Base-by-base conservation (phyloP, 2,329 filamentous ascomycete species). In the Colletotrichum sp. region DNA sequence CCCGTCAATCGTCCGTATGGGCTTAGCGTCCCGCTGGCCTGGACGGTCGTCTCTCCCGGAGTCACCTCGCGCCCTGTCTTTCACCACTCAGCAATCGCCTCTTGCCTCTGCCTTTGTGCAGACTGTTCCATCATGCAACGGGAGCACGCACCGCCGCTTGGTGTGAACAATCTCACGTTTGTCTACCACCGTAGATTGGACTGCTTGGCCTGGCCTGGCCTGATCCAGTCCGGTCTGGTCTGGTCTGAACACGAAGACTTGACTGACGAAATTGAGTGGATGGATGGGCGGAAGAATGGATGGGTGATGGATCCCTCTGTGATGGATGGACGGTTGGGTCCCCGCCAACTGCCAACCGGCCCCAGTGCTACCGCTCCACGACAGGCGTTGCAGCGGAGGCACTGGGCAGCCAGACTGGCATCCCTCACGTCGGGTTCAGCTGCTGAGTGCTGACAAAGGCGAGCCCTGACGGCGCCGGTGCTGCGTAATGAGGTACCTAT, bases 1-100 rank as follows among this genome's bases (percentile, higher is more conserved):
- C 70, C 65, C 65, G 64, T 60, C 34, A 39, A 48, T 48, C 36
- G 15, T 61, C 70, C 59, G 68, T 48, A 74, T 11, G 48, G 71
- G 74, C 39, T 69, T 74, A 76, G 74, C 64, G 74, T 74, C 74
- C 71, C 74, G 65, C 71, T 65, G 36, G 59, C 71, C 48, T 76
- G 65, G 70, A 61, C 71, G 57, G 48, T 76, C 73, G 64, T 34
- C 73, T 73, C 57, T 68, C 25, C 69, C 57, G 34, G 59, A 75
- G 73, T 75, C 73, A 75, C 63, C 36, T 68, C 16, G 65, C 48
- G 65, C 65, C 65, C 25, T 59, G 48, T 16, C 68, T 60, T 57
- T 34, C 68, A 25, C 13, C 55, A 59, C 55, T 59, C 55, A 52
- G 44, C 55, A 59, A 59, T 52, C 44, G n/a, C 67, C 36, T n/a